phyloP scores from a whole-genome alignment of 768 basidiomycete species.

The Kwoniella newhampshirensis region DNA sequence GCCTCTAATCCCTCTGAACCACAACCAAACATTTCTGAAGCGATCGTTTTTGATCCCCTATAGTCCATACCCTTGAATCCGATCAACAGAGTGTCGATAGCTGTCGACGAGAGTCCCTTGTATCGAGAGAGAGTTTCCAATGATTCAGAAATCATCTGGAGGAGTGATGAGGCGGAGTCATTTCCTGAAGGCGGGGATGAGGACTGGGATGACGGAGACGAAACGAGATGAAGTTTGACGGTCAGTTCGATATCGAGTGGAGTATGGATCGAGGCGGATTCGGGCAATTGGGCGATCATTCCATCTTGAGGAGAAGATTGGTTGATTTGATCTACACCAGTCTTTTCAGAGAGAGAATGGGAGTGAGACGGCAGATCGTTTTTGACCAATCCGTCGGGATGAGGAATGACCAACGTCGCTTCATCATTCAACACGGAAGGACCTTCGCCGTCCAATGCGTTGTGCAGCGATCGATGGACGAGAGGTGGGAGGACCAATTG shows the following conservation, averaged over 20 bases:
- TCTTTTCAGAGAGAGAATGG: too few relatives aligned
- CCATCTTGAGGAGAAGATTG: background rate
- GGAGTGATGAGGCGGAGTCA: background rate
- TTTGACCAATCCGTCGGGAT: conserved; percentile 37
- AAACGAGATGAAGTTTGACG: conserved; percentile 37
- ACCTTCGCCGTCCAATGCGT: conserved; percentile 37
- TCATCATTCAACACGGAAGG: conserved; percentile 8
- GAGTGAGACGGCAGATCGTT: conserved; percentile 35
- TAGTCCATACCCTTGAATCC: conserved; percentile 52
- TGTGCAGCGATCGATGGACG: conserved; percentile 47
- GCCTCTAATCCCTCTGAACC: conserved; percentile 20
- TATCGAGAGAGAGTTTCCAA: conserved; percentile 15
- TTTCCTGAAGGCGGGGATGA: background rate
- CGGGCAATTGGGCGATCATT: background rate
- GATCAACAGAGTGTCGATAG: conserved; percentile 44
- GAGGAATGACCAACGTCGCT: conserved; percentile 27
- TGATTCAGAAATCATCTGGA: conserved; percentile 27
- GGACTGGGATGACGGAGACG: background rate
- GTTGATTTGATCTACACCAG: too few relatives aligned
- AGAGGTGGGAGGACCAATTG: conserved; percentile 40
- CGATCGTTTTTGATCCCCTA: conserved; percentile 37
- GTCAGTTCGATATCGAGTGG: conserved; percentile 33
- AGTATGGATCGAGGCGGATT: background rate
- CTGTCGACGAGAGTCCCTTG: conserved; percentile 26
- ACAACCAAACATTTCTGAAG: conserved; percentile 42